A percentile compares a stretch with the other conserved stretches of the same genome.
These are phyloP conservation scores for Oryza punctata DNA, from an alignment of 176 grass and related monocot genomes.

Conservation along the genomic window DNA sequence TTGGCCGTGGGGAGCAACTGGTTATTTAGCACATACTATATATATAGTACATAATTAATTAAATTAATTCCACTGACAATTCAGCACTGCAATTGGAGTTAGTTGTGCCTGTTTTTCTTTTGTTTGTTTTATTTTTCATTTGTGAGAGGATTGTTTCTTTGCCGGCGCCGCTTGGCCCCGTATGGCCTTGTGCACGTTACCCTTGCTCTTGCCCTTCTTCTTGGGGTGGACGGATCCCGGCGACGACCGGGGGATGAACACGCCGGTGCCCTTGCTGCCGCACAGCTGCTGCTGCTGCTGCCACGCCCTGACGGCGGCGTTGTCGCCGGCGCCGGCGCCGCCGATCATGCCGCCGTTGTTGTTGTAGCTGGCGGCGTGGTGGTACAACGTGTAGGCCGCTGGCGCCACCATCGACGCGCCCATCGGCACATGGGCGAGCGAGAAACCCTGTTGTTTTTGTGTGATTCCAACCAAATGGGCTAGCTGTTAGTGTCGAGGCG, in stretches of 20 bases:
- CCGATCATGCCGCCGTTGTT: not conserved
- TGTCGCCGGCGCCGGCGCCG: not conserved
- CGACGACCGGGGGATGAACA: conserved; percentile 62
- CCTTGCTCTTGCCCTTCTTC: conserved; percentile 35
- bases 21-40: conserved; percentile 28
- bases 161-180: not conserved
- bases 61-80: conserved; percentile 29
- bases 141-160: not conserved
- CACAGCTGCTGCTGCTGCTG: conserved; percentile 27
- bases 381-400: conserved; percentile 58
- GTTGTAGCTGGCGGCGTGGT: conserved; percentile 50
- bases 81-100: conserved; percentile 39
- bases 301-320: not conserved
- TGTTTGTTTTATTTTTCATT: too few species aligned
- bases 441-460: conserved; percentile 42
- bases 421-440: conserved; percentile 44
- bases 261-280: conserved; percentile 66
- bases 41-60: conserved; percentile 37
- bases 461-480: not conserved
- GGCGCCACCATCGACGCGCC: conserved; percentile 47
- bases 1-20: conserved; percentile 25
- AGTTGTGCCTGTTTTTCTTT: conserved; percentile 22
- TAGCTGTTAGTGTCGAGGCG: conserved; percentile 21
- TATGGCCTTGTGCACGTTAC: conserved; percentile 23
- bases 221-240: conserved; percentile 27